A percentile compares a stretch with the other conserved stretches of the same genome.
These are phyloP conservation scores for Paspalum notatum DNA, from an alignment of 176 grass and related monocot species.

Conservation along the genomic window DNA sequence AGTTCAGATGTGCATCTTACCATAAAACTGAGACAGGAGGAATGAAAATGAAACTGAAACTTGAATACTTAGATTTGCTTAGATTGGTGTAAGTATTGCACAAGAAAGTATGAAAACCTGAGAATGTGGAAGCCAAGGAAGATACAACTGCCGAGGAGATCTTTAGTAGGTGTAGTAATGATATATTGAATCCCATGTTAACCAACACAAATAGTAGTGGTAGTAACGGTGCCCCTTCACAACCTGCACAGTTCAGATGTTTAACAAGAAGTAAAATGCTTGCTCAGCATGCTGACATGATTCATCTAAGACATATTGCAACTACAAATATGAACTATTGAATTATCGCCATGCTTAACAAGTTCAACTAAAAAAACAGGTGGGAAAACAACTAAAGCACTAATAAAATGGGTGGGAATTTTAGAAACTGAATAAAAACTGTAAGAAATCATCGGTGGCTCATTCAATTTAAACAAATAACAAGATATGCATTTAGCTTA, in stretches of 20 bases:
- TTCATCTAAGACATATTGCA: slow-evolving; percentile 1
- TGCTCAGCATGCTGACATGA: background rate
- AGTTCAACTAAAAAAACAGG: slow-evolving; percentile 6
- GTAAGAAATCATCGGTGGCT: background rate
- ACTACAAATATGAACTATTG: slow-evolving; percentile 16
- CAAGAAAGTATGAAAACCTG: slow-evolving; percentile 60
- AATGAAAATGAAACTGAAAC: slow-evolving; percentile 33
- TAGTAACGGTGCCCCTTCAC: slow-evolving; percentile 83
- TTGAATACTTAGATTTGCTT: background rate
- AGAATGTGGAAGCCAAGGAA: slow-evolving; percentile 92
- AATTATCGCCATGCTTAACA: slow-evolving; percentile 1
- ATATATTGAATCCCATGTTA: slow-evolving; percentile 96
- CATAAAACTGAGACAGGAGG: background rate
- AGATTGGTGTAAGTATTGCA: background rate
- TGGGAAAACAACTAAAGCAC: background rate
- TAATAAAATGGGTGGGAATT: background rate
- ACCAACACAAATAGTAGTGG: slow-evolving; percentile 91
- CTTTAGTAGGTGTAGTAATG: slow-evolving; percentile 78
- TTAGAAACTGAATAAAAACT: slow-evolving; percentile 4
- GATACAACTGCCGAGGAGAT: slow-evolving; percentile 95
- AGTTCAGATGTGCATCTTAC: background rate
- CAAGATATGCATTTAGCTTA: no score
- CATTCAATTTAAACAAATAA: no score
- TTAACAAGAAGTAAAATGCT: slow-evolving; percentile 30
- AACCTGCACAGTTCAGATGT: slow-evolving; percentile 66